phyloP scores from a whole-genome alignment of 176 grass and related monocot species.

The Ananas comosus region DNA sequence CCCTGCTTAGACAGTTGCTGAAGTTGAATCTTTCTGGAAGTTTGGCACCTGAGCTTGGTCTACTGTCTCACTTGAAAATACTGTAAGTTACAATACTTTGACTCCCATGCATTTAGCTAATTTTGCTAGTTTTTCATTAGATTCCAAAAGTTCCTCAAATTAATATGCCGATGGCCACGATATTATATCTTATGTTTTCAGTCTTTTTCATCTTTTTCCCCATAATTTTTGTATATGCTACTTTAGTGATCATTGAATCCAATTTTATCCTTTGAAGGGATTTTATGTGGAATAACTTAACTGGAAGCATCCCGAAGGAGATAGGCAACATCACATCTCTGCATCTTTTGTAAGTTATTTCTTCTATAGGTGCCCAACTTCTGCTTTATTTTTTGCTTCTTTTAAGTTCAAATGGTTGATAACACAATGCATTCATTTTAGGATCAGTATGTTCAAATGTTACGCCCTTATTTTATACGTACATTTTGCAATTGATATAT shows the following conservation, averaged over 20 bases:
- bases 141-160: no score
- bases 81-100: slow-evolving; percentile 36
- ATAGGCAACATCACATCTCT: slow-evolving; percentile 64
- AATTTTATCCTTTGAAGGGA: slow-evolving; percentile 38
- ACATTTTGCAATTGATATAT: no score
- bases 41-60: slow-evolving; percentile 66
- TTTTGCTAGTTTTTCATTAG: no score
- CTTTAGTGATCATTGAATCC: not conserved
- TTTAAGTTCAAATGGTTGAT: no score
- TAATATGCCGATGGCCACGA: no score
- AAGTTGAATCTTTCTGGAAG: slow-evolving; percentile 77
- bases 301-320: slow-evolving; percentile 87
- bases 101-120: no score
- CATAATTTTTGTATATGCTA: no score
- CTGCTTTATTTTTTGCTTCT: not conserved
- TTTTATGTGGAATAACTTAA: slow-evolving; percentile 96
- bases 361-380: not conserved
- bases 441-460: no score
- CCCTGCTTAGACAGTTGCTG: slow-evolving; percentile 53
- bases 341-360: slow-evolving; percentile 54
- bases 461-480: no score
- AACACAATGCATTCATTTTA: no score
- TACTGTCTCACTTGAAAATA: slow-evolving; percentile 47
- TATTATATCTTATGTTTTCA: no score
- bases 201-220: no score